A percentile compares a stretch with the other conserved stretches of the same genome.
Conservation (phyloP, 75 land plant genomes). For the Picea sitchensis region DNA sequence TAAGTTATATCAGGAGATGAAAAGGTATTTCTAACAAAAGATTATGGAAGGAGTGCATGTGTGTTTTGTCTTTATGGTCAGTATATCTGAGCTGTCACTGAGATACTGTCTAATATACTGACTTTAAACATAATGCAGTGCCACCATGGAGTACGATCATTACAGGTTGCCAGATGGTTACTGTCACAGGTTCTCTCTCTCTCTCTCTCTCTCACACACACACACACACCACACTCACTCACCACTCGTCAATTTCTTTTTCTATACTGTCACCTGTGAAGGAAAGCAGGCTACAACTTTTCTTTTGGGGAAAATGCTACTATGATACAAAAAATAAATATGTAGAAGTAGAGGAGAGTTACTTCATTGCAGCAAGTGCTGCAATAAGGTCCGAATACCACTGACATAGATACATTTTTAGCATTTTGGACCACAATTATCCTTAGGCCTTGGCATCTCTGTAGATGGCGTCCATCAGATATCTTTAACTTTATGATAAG, state of each 20-base stretch:
- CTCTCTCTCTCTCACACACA: not conserved
- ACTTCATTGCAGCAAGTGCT: too few relatives aligned
- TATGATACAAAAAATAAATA: too few relatives aligned
- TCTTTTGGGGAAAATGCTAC: not conserved
- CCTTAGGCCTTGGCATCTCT: not conserved
- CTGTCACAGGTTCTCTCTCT: conserved; percentile 72
- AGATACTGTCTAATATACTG: not conserved
- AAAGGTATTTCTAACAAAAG: not conserved
- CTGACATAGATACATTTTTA: too few relatives aligned
- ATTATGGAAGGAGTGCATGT: not conserved
- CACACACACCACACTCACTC: not conserved
- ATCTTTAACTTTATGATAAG: not conserved
- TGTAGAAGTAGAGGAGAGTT: too few relatives aligned
- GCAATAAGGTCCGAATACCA: too few relatives aligned
- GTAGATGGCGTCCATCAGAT: not conserved
- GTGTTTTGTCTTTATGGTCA: not conserved
- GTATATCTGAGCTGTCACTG: not conserved
- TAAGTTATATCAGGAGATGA: not conserved
- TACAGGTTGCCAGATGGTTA: conserved; percentile 94
- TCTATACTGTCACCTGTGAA: not conserved
- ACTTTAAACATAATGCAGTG: conserved; percentile 52
- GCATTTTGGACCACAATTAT: too few relatives aligned
- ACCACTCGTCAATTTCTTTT: not conserved
- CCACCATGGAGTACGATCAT: conserved; percentile 95
- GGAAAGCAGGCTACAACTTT: not conserved